Conservation (phyloP, 192 early-diverging fungal species). For the Phlyctochytrium planicorne region DNA sequence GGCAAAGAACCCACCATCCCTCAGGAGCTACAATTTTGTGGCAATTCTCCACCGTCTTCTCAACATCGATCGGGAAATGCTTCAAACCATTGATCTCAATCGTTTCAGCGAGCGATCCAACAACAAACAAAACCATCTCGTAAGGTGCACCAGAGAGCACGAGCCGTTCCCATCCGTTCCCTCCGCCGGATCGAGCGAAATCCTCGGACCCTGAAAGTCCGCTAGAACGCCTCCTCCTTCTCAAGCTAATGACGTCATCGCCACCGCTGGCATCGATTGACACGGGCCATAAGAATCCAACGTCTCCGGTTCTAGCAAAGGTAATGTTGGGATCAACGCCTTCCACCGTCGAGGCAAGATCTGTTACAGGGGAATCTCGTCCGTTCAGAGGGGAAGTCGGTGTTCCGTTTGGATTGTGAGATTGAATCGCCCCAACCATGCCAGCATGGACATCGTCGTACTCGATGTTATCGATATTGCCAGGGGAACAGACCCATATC, state of each 20-base stretch:
- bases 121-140: constrained; percentile 74
- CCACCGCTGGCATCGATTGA: constrained; percentile 47
- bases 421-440: too few relatives aligned
- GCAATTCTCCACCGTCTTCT: constrained; percentile 67
- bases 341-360: constrained; percentile 41
- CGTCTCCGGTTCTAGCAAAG: constrained; percentile 79
- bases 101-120: constrained; percentile 70
- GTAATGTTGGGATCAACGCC: constrained; percentile 55
- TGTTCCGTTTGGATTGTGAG: constrained; percentile 17
- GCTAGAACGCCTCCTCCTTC: neutral
- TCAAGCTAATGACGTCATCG: neutral
- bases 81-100: constrained; percentile 69
- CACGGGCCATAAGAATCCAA: constrained; percentile 82
- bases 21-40: constrained; percentile 46
- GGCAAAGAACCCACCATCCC: constrained; percentile 10
- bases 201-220: constrained; percentile 1
- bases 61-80: constrained; percentile 75
- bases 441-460: constrained; percentile 8
- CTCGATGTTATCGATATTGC: constrained; percentile 38
- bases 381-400: neutral
- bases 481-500: constrained; percentile 79
- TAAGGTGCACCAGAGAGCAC: constrained; percentile 38
- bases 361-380: neutral
- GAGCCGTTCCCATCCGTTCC: constrained; percentile 15
- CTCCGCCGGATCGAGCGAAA: neutral